These are phyloP conservation scores for Rubia peregrina DNA, from an alignment of 305 asterid species.

Conservation along the genomic window DNA sequence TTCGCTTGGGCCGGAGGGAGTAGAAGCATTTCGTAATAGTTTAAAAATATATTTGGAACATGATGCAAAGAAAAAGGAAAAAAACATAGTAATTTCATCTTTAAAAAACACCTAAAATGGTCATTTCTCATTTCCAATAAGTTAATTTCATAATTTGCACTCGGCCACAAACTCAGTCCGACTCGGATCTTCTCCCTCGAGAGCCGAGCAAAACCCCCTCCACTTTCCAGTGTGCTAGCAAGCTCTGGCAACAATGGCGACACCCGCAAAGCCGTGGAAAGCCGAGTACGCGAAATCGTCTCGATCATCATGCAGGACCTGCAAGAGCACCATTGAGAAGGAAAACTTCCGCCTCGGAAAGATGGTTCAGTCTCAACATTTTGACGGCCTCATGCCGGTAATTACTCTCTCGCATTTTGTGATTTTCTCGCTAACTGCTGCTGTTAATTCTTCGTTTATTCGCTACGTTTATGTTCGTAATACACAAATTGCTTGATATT, in stretches of 20 bases:
- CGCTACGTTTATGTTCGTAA: background rate
- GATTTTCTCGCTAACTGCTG: background rate
- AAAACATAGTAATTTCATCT: too few relatives aligned
- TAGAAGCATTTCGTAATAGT: too few relatives aligned
- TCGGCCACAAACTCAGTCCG: background rate
- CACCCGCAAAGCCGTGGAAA: constrained; percentile 86
- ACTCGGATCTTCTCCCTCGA: constrained; percentile 8
- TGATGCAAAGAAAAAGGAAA: too few relatives aligned
- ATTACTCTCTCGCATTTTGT: background rate
- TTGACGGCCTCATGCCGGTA: constrained; percentile 96
- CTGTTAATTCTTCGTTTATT: background rate
- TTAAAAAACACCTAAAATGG: too few relatives aligned
- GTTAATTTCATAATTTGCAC: too few relatives aligned
- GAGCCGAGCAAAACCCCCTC: background rate
- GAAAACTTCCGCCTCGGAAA: constrained; percentile 83
- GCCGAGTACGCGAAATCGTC: constrained; percentile 91
- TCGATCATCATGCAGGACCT: constrained; percentile 84
- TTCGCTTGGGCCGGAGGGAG: too few relatives aligned
- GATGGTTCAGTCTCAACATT: constrained; percentile 86
- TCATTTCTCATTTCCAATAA: too few relatives aligned
- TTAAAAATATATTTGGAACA: too few relatives aligned
- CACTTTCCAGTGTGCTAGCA: background rate
- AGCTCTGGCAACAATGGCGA: constrained; percentile 44
- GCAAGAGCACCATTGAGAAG: constrained; percentile 56
- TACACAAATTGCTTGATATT: background rate